phyloP scores from a whole-genome alignment of 257 asterid species.

The Cruciata laevipes region DNA sequence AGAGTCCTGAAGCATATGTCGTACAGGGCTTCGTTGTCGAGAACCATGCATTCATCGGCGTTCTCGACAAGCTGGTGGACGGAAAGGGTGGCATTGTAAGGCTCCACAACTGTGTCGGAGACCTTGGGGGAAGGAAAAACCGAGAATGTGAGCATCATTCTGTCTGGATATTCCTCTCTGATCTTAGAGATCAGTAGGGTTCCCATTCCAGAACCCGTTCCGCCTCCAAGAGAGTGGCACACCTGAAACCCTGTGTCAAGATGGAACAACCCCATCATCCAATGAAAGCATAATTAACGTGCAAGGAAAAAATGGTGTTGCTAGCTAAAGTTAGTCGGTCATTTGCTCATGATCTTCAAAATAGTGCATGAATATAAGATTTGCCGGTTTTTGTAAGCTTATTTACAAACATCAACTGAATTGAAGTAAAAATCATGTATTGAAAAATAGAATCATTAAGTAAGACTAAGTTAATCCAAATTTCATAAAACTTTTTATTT shows the following conservation, averaged over 20 bases:
- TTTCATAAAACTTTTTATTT: too few relatives aligned
- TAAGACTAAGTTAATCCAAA: too few relatives aligned
- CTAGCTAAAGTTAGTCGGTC: too few relatives aligned
- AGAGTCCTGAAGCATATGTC: constrained; percentile 29
- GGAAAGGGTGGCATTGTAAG: constrained; percentile 30
- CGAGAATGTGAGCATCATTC: constrained; percentile 31
- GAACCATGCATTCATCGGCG: constrained; percentile 30
- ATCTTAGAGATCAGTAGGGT: constrained; percentile 24
- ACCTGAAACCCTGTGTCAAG: constrained; percentile 30
- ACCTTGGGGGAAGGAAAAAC: constrained; percentile 31
- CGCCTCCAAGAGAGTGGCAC: constrained; percentile 30
- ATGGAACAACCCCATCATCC: too few relatives aligned
- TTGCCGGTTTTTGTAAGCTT: too few relatives aligned
- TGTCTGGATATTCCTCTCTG: constrained; percentile 27
- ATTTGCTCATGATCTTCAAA: too few relatives aligned
- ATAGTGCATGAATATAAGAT: too few relatives aligned
- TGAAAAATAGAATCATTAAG: too few relatives aligned
- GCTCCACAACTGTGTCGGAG: constrained; percentile 26
- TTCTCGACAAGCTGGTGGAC: constrained; percentile 29
- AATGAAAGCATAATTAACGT: too few relatives aligned
- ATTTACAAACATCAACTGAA: too few relatives aligned
- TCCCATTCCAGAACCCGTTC: constrained; percentile 30
- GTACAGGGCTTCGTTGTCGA: constrained; percentile 27
- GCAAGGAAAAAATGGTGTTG: too few relatives aligned
- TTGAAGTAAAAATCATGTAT: too few relatives aligned